These are phyloP conservation scores for Trametopsis cervina DNA, from an alignment of 768 basidiomycete genomes.

Conservation along the genomic window DNA sequence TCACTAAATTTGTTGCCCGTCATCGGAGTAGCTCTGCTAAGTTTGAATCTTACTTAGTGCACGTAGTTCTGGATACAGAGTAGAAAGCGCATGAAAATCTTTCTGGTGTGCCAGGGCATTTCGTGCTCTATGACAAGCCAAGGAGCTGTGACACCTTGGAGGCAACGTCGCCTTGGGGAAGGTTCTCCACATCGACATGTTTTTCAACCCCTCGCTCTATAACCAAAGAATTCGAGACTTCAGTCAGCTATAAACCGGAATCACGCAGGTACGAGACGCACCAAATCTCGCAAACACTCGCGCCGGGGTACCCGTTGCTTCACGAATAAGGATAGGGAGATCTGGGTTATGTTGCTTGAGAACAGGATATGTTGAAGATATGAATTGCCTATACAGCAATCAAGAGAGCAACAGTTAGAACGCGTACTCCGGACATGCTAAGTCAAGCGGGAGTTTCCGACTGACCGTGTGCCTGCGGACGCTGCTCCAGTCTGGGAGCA, in stretches of 20 bases:
- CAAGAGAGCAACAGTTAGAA: too few relatives aligned
- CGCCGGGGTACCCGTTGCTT: conserved; percentile 74
- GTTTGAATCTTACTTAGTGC: too few relatives aligned
- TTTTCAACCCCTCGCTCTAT: conserved; percentile 76
- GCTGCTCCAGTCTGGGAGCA: conserved; percentile 72
- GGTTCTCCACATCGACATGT: conserved; percentile 73
- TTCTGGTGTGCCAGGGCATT: too few relatives aligned
- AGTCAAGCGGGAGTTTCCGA: conserved; percentile 10
- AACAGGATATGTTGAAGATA: conserved; percentile 62
- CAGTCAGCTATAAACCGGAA: too few relatives aligned
- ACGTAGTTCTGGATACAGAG: too few relatives aligned
- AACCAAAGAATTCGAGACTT: not conserved
- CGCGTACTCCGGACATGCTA: conserved; percentile 1
- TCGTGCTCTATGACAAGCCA: conserved; percentile 14
- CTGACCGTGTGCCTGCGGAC: conserved; percentile 75
- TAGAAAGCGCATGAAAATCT: too few relatives aligned
- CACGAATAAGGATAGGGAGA: conserved; percentile 76
- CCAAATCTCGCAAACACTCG: conserved; percentile 83
- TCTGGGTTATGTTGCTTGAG: conserved; percentile 84
- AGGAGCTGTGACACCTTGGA: conserved; percentile 62
- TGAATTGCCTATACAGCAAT: conserved; percentile 55
- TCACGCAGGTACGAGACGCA: conserved; percentile 30
- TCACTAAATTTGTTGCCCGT: too few relatives aligned
- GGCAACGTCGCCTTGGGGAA: conserved; percentile 66
- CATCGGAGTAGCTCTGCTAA: too few relatives aligned